Base-by-base conservation (phyloP, 306 rosid species). In the Cicer bijugum region DNA sequence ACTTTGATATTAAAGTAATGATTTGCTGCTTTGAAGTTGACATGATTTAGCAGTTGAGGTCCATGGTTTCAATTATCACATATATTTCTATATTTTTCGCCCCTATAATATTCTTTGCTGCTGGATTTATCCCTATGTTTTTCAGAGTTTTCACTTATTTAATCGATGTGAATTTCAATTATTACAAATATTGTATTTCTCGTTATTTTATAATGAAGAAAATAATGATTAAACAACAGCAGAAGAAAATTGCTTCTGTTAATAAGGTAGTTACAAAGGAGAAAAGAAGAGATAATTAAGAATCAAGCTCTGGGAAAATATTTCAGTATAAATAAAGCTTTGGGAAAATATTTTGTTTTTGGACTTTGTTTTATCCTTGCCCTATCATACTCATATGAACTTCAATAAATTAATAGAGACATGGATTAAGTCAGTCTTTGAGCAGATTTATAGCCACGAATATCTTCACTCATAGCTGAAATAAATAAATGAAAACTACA, bases 381-480 rank as follows among this genome's bases (percentile, higher is more conserved):
- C 48, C 48, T 37, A 45, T 61, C 46, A 37, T 37, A 61, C 12
- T 9, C 68, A 1, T 5, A 42, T 42, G 52, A 42, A 42, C 73
- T 42, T 59, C 76, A 72, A 47, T 20, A 43, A 58, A 17, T 71
- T 72, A 78, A 75, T 42, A 58, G 57, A 52, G 55, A 55, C 19
- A 55, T 12, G 39, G 55, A 33, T 12, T 20, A 39, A 70, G 64
- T 68, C 72, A 15, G 62, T 75, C 81, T 73, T 82, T 47, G 78
- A 9, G 86, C 78, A 23, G 89, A 78, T 45, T 76, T 71, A 74
- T 86, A 76, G 51, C 84, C 86, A 45, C 71, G 12, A 2, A 74
- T 47, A 57, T 55, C 80, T 75, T 45, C 81, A 14, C 52, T 46
- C 71, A 37, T 72, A 82, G 75, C 93, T 88, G 96, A 79, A 85